Conservation (phyloP, 371 early-diverging fungal genomes). For the Gilbertella persicaria region DNA sequence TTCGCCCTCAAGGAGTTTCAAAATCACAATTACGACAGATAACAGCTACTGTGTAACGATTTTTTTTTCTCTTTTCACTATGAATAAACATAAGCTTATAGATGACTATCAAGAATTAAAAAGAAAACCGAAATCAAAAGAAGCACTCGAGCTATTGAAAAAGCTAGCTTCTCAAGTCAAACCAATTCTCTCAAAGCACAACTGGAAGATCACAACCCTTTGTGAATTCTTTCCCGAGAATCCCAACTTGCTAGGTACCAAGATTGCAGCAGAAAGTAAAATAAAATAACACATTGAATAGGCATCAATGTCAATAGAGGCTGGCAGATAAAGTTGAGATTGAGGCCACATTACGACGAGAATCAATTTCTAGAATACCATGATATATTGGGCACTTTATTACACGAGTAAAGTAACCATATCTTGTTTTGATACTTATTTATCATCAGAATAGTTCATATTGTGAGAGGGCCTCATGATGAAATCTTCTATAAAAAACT, state of each 20-base stretch:
- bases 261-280: background rate
- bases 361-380: conserved; percentile 54
- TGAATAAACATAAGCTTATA: conserved; percentile 19
- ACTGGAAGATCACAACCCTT: conserved; percentile 54
- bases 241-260: conserved; percentile 48
- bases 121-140: conserved; percentile 22
- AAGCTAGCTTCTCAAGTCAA: conserved; percentile 47
- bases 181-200: conserved; percentile 61
- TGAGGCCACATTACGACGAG: conserved; percentile 54
- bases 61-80: background rate
- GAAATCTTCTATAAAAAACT: conserved; percentile 59
- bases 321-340: conserved; percentile 55
- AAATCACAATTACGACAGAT: no score
- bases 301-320: conserved; percentile 67
- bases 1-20: no score
- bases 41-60: no score
- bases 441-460: conserved; percentile 55
- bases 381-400: conserved; percentile 64
- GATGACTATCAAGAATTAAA: conserved; percentile 31
- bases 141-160: conserved; percentile 36
- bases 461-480: conserved; percentile 67
- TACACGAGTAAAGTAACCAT: conserved; percentile 57
- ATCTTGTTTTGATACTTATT: conserved; percentile 1
- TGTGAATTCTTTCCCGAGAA: conserved; percentile 65
- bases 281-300: conserved; percentile 4